A percentile compares a stretch with the other conserved stretches of the same genome.
Evolutionary conservation across 371 early-diverging fungal genomes (phyloP).

Genomic region (Mortierella sp.): DNA sequence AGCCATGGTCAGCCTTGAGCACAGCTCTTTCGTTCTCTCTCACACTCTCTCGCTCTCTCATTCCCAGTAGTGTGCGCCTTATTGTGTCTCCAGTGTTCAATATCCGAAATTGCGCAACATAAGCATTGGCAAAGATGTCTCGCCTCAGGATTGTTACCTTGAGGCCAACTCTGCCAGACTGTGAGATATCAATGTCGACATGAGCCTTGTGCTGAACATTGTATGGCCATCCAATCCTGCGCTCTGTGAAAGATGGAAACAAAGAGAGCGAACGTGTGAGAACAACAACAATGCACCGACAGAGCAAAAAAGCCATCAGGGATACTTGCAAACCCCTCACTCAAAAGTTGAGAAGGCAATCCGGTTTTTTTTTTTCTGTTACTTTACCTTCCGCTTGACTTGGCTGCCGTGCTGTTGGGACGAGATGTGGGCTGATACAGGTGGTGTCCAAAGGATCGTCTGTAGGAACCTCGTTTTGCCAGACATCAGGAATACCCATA

Average conservation of each 20-base stretch:
- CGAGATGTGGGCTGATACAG: slow-evolving; percentile 71
- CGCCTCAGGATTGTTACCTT: slow-evolving; percentile 30
- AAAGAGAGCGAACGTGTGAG: slow-evolving; percentile 9
- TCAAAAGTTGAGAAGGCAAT: too few species aligned
- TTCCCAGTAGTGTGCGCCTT: background rate
- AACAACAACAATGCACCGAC: background rate
- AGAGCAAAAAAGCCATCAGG: background rate
- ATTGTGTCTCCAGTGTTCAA: too few species aligned
- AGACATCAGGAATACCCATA: slow-evolving; percentile 77
- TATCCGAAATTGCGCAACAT: too few species aligned
- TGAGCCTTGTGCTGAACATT: slow-evolving; percentile 72
- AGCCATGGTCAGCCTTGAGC: too few species aligned
- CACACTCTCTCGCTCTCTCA: too few species aligned
- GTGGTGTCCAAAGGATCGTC: slow-evolving; percentile 73
- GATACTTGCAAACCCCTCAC: background rate
- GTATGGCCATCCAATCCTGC: slow-evolving; percentile 68
- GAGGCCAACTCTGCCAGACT: slow-evolving; percentile 55
- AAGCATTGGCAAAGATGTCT: background rate
- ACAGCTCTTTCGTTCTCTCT: too few species aligned
- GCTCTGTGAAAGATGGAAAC: slow-evolving; percentile 18
- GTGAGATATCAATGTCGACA: slow-evolving; percentile 61
- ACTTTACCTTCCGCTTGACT: slow-evolving; percentile 18
- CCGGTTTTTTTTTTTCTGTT: too few species aligned
- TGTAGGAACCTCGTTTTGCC: slow-evolving; percentile 68
- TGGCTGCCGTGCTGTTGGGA: slow-evolving; percentile 58